Base-by-base conservation (phyloP, 495 filamentous ascomycete species). In the Talaromyces thailandensis region DNA sequence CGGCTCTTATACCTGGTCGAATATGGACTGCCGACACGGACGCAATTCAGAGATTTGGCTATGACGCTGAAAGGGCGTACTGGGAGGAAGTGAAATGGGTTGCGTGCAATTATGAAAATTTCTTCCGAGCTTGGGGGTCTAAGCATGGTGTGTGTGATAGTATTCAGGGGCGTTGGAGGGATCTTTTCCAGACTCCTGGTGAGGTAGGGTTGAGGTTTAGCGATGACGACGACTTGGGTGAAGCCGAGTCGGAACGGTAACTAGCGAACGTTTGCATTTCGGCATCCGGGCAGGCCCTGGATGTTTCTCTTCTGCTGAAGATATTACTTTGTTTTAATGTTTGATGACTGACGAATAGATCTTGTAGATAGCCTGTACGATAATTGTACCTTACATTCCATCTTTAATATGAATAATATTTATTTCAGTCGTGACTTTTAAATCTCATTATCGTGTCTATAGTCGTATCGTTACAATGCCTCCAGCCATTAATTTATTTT, bases 71-170 rank as follows among this genome's bases (percentile, higher is more conserved):
- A 67, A 80, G 69, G 61, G 67, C 67, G 1, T 70, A 83, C 64
- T 86, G 82, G 82, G 72, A 79, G 63, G 80, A 79, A 56, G 73
- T 82, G 51, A 75, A 75, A 58, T 74, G 71, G 66, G 70, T 80
- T 23, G 81, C 77, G 64, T 84, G 81, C 63, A 65, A 76, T 24
- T 70, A 74, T 1, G 74, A 78, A 40, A 65, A 61, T 1, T 61
- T 69, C 7, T 76, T 81, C 58, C 69, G 69, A 31, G 72, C 75
- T 1, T 81, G 77, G 77, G 58, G 68, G 35, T 59, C 69, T 32
- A 76, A 76, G 56, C 62, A 63, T 5, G 73, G 70, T 2, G 64
- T 76, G 6, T 79, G 77, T 63, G 55, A 68, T 21, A 73, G 63
- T 51, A 68, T 76, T n/a, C 68, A 75, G 37, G 66, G 67, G 28